Base-by-base conservation (phyloP, 495 filamentous ascomycete genomes). In the Trichoderma virens region DNA sequence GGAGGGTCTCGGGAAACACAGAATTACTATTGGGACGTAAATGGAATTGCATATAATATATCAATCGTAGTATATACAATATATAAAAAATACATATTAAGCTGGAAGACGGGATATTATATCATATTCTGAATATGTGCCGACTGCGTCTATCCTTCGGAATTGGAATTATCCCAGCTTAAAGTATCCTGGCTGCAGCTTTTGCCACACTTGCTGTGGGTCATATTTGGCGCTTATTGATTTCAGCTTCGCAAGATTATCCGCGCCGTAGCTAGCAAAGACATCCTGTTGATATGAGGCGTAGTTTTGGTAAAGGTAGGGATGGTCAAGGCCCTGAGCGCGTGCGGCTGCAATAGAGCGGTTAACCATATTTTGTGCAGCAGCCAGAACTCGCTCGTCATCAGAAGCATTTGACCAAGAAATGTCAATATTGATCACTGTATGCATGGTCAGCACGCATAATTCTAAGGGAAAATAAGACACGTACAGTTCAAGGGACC, bases 271-370 rank as follows among this genome's bases (percentile, higher is more conserved):
- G 20, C 77, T 68, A 5, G 63, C 51, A 35, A 81, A 73, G n/a
- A 82, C 75, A 23, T 75, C 61, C 67, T 84, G 80, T 8, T 66
- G 67, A 7, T 69, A 64, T 13, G 70, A 67, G 6, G 80, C 80
- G 31, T 80, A 80, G 28, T 83, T 83, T 66, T 84, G 77, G 66
- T 88, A 88, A 31, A 88, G 69, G 62, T 82, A 90, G 38, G 79
- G 74, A 61, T 85, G 70, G 43, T 75, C 70, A 28, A 83, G 20
- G 0, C 75, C 74, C 54, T 77, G 66, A 18, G 64, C 67, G 63
- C 79, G 73, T 1, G 84, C 80, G 27, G 78, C 67, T 7, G 72
- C 72, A 9, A 71, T 63, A 14, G 77, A 61, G 20, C 70, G 38
- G 31, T 66, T 64, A 30, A 80, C 67, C 25, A 80, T 61, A 32